These are phyloP conservation scores for Hypholoma fasciculare DNA, from an alignment of 768 basidiomycete genomes.

Conservation along the genomic window DNA sequence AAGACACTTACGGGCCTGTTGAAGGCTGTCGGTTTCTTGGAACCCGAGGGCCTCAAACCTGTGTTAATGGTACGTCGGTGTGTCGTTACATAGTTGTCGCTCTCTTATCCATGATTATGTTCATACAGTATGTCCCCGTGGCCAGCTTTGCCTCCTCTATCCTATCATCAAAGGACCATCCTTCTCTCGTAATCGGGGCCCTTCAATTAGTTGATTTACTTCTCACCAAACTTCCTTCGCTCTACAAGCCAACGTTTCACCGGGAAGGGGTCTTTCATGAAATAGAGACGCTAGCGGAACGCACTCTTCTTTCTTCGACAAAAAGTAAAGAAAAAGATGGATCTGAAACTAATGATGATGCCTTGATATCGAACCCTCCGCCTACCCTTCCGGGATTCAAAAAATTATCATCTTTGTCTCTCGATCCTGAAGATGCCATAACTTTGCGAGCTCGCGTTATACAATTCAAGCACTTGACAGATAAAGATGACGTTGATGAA, in stretches of 20 bases:
- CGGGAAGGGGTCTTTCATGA: conserved; percentile 97
- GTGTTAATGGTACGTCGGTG: conserved; percentile 69
- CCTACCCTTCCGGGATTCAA: conserved; percentile 63
- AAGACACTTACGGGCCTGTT: conserved; percentile 87
- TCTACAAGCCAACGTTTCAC: conserved; percentile 88
- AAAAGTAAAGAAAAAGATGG: conserved; percentile 55
- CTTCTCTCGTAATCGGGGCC: conserved; percentile 81
- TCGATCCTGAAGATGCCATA: conserved; percentile 89
- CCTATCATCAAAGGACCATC: conserved; percentile 89
- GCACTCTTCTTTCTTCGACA: conserved; percentile 48
- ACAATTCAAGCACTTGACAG: conserved; percentile 74
- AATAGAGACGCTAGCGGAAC: conserved; percentile 74
- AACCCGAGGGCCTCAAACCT: conserved; percentile 68
- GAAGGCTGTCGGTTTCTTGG: conserved; percentile 90
- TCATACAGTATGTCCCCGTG: conserved; percentile 80
- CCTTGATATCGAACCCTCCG: conserved; percentile 29
- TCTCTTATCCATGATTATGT: conserved; percentile 11
- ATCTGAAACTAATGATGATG: conserved; percentile 35
- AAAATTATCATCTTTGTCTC: conserved; percentile 64
- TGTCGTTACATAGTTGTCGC: background rate
- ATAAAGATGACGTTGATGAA: conserved; percentile 53
- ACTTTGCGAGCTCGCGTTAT: conserved; percentile 91
- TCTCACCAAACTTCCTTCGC: conserved; percentile 75
- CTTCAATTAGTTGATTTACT: conserved; percentile 94
- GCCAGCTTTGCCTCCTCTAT: conserved; percentile 95